A percentile compares a stretch with the other conserved stretches of the same genome.
Evolutionary conservation across 2,329 filamentous ascomycete species (phyloP).

Genomic region (Alternaria arbusti): DNA sequence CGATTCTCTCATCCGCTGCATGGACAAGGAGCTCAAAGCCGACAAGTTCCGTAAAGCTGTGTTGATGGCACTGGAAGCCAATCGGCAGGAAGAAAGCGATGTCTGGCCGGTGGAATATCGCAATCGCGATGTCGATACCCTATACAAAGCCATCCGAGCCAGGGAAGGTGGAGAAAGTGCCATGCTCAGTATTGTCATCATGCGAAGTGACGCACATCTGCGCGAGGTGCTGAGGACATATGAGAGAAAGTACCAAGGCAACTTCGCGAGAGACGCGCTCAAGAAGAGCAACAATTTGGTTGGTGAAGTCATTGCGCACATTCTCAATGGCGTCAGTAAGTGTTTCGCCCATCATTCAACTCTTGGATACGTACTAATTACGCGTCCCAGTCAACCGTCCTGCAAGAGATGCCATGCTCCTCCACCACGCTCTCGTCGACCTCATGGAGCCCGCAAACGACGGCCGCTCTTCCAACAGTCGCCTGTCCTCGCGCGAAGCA

Average conservation of each 20-base stretch:
- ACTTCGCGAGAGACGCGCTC: slow-evolving; percentile 88
- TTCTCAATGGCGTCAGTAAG: slow-evolving; percentile 83
- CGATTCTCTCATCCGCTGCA: slow-evolving; percentile 80
- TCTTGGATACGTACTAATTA: neutral
- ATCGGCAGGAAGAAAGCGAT: slow-evolving; percentile 81
- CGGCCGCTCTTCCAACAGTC: slow-evolving; percentile 22
- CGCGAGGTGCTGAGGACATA: slow-evolving; percentile 80
- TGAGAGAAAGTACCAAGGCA: slow-evolving; percentile 73
- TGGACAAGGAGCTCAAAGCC: slow-evolving; percentile 90
- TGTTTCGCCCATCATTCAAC: neutral
- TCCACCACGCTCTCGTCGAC: slow-evolving; percentile 83
- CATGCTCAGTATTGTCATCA: slow-evolving; percentile 85
- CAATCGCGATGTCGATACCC: slow-evolving; percentile 70
- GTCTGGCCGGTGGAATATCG: slow-evolving; percentile 62
- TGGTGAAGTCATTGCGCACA: slow-evolving; percentile 90
- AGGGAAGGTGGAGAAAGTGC: slow-evolving; percentile 81
- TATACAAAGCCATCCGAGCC: slow-evolving; percentile 74
- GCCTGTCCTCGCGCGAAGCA: slow-evolving; percentile 28
- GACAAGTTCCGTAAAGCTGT: slow-evolving; percentile 96
- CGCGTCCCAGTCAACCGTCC: slow-evolving; percentile 73
- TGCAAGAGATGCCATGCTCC: slow-evolving; percentile 86
- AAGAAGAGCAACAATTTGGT: slow-evolving; percentile 91
- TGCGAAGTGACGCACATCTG: slow-evolving; percentile 81
- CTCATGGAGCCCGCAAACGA: slow-evolving; percentile 49
- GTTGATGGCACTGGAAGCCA: slow-evolving; percentile 80